These are phyloP conservation scores for Fragaria iinumae DNA, from an alignment of 306 rosid species.

Conservation along the genomic window DNA sequence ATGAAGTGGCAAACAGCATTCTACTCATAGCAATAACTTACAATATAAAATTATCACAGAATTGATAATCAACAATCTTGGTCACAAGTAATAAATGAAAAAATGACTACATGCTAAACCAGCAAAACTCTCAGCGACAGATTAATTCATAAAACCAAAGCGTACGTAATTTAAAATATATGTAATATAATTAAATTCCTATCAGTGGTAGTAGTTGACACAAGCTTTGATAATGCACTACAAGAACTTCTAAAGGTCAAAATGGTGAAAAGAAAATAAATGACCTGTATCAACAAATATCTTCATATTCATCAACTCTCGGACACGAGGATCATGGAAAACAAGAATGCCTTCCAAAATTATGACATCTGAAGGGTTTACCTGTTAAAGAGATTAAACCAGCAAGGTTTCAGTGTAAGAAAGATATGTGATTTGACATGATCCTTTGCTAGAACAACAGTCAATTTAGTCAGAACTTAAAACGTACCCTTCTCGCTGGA, in stretches of 20 bases:
- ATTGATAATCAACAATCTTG: not conserved
- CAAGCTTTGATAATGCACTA: not conserved
- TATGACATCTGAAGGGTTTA: constrained; percentile 93
- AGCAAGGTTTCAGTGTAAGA: not conserved
- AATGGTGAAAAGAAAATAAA: constrained; percentile 31
- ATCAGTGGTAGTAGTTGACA: not conserved
- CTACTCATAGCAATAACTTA: not conserved
- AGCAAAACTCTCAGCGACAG: not conserved
- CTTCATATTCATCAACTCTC: constrained; percentile 97
- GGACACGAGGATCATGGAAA: constrained; percentile 91
- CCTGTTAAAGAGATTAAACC: constrained; percentile 46
- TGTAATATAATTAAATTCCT: not conserved
- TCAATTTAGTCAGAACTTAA: constrained; percentile 9
- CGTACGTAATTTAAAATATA: not conserved
- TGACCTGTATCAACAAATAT: constrained; percentile 99
- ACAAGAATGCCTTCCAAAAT: constrained; percentile 97
- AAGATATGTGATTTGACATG: not conserved
- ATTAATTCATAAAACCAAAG: not conserved
- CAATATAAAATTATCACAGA: not conserved
- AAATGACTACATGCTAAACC: constrained; percentile 1
- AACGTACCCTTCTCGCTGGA: constrained; percentile 92
- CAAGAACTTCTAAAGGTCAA: not conserved
- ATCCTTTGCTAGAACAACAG: not conserved
- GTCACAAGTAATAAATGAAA: not conserved
- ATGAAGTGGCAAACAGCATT: constrained; percentile 12